A percentile compares a stretch with the other conserved stretches of the same genome.
phyloP scores from a whole-genome alignment of 768 basidiomycete species.

The Collybia nuda region DNA sequence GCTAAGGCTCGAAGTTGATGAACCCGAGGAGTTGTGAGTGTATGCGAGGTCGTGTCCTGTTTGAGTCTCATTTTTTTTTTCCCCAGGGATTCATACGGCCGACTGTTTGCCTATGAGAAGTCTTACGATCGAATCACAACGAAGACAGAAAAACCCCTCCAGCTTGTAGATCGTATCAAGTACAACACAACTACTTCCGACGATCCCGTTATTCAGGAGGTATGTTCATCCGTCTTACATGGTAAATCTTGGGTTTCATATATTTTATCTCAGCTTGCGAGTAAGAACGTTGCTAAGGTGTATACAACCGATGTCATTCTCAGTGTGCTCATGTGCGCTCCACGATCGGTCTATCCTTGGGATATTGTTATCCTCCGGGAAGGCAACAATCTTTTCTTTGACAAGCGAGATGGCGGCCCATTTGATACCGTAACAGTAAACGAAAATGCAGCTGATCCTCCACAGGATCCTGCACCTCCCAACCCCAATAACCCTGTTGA shows the following conservation, averaged over 20 bases:
- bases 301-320: slow-evolving; percentile 97
- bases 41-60: not conserved
- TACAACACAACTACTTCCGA: slow-evolving; percentile 99
- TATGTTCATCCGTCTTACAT: slow-evolving; percentile 24
- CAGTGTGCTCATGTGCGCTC: slow-evolving; percentile 93
- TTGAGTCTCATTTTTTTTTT: not conserved
- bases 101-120: slow-evolving; percentile 91
- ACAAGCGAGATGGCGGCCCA: slow-evolving; percentile 96
- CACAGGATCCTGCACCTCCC: slow-evolving; percentile 75
- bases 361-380: slow-evolving; percentile 95
- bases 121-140: slow-evolving; percentile 94
- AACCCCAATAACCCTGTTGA: slow-evolving; percentile 79
- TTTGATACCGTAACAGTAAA: slow-evolving; percentile 98
- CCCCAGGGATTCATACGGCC: slow-evolving; percentile 80
- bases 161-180: slow-evolving; percentile 90
- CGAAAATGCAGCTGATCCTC: slow-evolving; percentile 96
- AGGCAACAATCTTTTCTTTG: slow-evolving; percentile 91
- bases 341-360: slow-evolving; percentile 97
- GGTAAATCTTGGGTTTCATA: slow-evolving; percentile 5
- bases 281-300: slow-evolving; percentile 78
- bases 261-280: slow-evolving; percentile 57
- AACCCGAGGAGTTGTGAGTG: slow-evolving; percentile 85
- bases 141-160: slow-evolving; percentile 87
- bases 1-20: slow-evolving; percentile 90
- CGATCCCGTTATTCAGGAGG: slow-evolving; percentile 94